Percentiles rank a stretch among this genome's conserved stretches.
Conservation (phyloP, 495 filamentous ascomycete species). For the Neurospora sp. region DNA sequence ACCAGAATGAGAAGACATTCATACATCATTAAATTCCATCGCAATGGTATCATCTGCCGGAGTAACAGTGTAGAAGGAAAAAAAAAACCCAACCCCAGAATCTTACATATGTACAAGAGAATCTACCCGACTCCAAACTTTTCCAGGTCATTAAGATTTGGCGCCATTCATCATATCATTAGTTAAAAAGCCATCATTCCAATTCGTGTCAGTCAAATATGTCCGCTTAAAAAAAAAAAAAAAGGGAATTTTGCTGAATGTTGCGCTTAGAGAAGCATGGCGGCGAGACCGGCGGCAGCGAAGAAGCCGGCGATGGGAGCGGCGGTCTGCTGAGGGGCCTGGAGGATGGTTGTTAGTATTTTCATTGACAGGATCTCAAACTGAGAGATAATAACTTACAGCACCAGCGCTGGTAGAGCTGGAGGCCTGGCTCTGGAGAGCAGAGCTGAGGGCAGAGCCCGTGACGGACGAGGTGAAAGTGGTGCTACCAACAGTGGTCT, state of each 20-base stretch:
- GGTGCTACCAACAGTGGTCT: constrained; percentile 9
- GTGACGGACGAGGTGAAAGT: constrained; percentile 9
- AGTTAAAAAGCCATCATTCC: neutral
- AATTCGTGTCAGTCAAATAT: neutral
- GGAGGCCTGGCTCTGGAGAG: constrained; percentile 4
- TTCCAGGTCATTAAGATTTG: neutral
- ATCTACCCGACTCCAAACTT: neutral
- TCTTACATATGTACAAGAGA: neutral
- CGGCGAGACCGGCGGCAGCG: constrained; percentile 27
- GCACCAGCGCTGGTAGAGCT: neutral
- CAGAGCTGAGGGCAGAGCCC: constrained; percentile 5
- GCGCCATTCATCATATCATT: neutral
- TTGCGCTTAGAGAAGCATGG: constrained; percentile 17
- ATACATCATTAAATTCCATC: neutral
- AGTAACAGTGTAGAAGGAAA: neutral
- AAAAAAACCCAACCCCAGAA: neutral
- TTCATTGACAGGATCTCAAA: neutral
- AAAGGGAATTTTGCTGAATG: too few species aligned
- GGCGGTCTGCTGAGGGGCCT: constrained; percentile 21
- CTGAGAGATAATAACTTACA: neutral
- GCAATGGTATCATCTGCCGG: neutral
- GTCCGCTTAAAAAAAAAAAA: neutral
- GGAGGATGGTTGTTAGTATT: neutral
- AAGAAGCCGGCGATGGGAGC: constrained; percentile 23
- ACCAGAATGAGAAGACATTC: neutral